phyloP scores from a whole-genome alignment of 176 grass and related monocot genomes.

The Raddia distichophylla region DNA sequence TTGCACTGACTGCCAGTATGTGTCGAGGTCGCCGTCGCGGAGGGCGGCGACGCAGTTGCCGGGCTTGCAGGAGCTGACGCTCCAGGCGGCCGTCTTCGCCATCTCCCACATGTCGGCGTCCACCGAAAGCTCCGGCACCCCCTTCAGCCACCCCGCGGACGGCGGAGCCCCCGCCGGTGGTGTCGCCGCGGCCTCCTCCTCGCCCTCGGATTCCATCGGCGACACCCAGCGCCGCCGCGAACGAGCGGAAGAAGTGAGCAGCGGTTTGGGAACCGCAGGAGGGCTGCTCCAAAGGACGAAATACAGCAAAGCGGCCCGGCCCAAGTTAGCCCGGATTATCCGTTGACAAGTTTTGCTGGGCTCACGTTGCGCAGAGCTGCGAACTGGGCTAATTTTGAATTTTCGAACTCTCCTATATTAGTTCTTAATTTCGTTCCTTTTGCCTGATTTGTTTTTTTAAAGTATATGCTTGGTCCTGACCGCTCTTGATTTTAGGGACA shows the following conservation, averaged over 20 bases:
- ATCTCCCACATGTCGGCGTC: conserved; percentile 75
- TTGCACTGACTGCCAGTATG: conserved; percentile 65
- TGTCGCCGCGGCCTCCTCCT: conserved; percentile 64
- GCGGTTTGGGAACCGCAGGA: background rate
- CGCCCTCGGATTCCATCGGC: conserved; percentile 83
- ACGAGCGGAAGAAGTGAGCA: background rate
- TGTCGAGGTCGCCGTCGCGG: conserved; percentile 80
- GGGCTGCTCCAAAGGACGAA: background rate
- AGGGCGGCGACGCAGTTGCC: conserved; percentile 82
- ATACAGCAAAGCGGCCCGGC: background rate
- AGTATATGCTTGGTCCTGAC: too few relatives aligned
- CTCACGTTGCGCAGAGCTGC: too few relatives aligned
- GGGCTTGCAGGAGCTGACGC: conserved; percentile 92
- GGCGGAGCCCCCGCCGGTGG: conserved; percentile 11
- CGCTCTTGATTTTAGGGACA: too few relatives aligned
- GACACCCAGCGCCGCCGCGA: background rate
- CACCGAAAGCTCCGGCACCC: conserved; percentile 54
- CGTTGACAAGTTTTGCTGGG: background rate
- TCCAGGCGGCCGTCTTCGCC: conserved; percentile 86
- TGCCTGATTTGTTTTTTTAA: too few relatives aligned
- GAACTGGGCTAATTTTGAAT: too few relatives aligned
- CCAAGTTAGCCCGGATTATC: background rate
- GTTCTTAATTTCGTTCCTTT: too few relatives aligned
- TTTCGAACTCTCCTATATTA: too few relatives aligned
- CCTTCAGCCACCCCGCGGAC: conserved; percentile 46